Base-by-base conservation (phyloP, 2,329 filamentous ascomycete genomes). In the Colletotrichum neosansevieriae region DNA sequence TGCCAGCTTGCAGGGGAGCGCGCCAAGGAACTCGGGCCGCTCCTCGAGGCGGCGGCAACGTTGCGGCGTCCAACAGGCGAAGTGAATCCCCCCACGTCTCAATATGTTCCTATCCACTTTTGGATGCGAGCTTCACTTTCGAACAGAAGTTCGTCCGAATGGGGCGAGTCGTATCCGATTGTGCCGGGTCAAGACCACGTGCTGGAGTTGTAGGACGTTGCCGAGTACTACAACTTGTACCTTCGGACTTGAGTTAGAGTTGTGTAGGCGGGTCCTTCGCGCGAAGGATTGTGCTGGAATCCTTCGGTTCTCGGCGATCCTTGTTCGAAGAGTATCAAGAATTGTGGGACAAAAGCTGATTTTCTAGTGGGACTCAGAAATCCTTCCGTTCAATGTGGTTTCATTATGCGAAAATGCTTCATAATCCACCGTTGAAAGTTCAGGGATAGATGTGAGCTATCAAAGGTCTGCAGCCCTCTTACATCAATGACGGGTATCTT, bases 21-120 rank as follows among this genome's bases (percentile, higher is more conserved):
- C 47, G 47, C 47, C 47, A 50, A 50, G 47, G 21, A 50, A 21
- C 13, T 50, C 47, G 47, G 47, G 21, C 47, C 47, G 21, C 21
- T 15, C 7, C 4, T 6, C 4, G 21, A 24, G 21, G 29, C 3
- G 29, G 7, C 21, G 13, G 47, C 47, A 24, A 50, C 21, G 19
- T 50, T 50, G 47, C 21, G 13, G 13, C 13, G 21, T 2, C 13
- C 21, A 21, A 32, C 6, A 29, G 29, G 29, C 29, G 29, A 29
- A 29, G 7, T 7, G 29, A 29, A 29, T 29, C 2, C 29, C 29
- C 29, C 29, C 29, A 29, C 29, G 7, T 9, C 6, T 7, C 6
- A 29, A 7, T 2, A 29, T 29, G 29, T 24, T 50, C 7, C 47
- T 50, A 32, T 50, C 47, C n/a, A 5, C 47, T 50, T n/a, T n/a